Percentiles rank a stretch among this genome's conserved stretches.
Conservation (phyloP, 2,329 filamentous ascomycete species). For the Ceratocystis harringtonii region DNA sequence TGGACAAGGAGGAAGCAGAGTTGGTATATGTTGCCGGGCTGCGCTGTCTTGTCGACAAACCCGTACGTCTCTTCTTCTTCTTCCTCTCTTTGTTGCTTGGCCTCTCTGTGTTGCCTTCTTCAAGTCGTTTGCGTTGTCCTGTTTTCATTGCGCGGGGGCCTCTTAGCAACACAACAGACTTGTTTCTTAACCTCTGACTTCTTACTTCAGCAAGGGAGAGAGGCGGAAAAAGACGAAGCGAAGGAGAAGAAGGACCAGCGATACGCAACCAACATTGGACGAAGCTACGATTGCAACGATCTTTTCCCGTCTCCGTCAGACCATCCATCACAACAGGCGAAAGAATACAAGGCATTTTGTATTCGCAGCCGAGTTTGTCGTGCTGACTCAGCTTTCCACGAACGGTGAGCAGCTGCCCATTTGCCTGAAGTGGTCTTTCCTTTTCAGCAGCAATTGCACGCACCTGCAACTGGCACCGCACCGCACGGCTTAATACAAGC, state of each 20-base stretch:
- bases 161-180: neutral
- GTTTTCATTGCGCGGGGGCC: neutral
- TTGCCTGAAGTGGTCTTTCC: neutral
- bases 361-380: neutral
- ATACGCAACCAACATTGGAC: neutral
- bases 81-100: neutral
- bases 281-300: neutral
- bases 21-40: conserved; percentile 6
- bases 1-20: neutral
- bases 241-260: neutral
- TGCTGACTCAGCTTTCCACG: neutral
- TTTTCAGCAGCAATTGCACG: neutral
- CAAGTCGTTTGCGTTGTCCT: neutral
- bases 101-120: neutral
- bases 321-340: neutral
- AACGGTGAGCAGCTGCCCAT: neutral
- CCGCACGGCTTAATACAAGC: neutral
- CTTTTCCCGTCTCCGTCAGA: neutral
- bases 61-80: neutral
- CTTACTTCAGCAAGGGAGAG: neutral
- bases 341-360: neutral
- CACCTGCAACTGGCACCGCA: neutral
- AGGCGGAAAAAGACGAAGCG: neutral
- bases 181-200: neutral
- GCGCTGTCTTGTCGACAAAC: neutral